Conservation (phyloP, 306 rosid species). For the Begonia fuchsioides region DNA sequence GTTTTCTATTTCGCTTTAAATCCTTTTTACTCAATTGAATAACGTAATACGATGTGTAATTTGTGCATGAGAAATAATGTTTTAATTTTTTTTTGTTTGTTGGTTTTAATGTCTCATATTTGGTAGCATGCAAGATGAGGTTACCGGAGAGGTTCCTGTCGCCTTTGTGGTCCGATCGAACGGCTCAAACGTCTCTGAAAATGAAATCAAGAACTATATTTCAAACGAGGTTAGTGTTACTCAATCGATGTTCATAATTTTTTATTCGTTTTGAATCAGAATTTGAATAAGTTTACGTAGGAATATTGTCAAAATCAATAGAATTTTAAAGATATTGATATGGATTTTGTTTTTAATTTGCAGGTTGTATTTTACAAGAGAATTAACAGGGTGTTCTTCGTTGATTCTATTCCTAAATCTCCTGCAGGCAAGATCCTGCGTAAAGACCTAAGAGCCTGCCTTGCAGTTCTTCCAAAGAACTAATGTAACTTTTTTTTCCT, state of each 20-base stretch:
- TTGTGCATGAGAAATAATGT: too few species aligned
- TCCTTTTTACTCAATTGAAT: neutral
- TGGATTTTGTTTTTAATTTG: neutral
- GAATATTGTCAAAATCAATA: too few species aligned
- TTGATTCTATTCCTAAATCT: slow-evolving; percentile 59
- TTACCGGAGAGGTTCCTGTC: slow-evolving; percentile 12
- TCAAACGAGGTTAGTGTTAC: slow-evolving; percentile 6
- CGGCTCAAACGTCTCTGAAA: slow-evolving; percentile 9
- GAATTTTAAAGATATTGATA: neutral
- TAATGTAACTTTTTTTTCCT: too few species aligned
- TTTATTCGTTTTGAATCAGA: too few species aligned
- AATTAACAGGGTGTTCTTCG: slow-evolving; percentile 48
- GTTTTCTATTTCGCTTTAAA: neutral
- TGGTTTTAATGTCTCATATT: too few species aligned
- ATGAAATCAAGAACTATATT: slow-evolving; percentile 3
- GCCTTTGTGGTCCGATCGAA: slow-evolving; percentile 10
- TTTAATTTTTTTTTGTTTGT: neutral
- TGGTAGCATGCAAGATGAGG: slow-evolving; percentile 8
- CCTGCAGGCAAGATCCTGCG: slow-evolving; percentile 69
- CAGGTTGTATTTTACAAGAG: slow-evolving; percentile 76
- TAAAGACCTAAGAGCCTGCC: slow-evolving; percentile 54
- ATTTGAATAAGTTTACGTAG: too few species aligned
- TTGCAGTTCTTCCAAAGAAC: slow-evolving; percentile 9
- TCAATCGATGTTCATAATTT: too few species aligned
- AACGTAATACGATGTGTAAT: too few species aligned